These are phyloP conservation scores for Pinus albicaulis DNA, from an alignment of 75 land plant species.

Conservation along the genomic window DNA sequence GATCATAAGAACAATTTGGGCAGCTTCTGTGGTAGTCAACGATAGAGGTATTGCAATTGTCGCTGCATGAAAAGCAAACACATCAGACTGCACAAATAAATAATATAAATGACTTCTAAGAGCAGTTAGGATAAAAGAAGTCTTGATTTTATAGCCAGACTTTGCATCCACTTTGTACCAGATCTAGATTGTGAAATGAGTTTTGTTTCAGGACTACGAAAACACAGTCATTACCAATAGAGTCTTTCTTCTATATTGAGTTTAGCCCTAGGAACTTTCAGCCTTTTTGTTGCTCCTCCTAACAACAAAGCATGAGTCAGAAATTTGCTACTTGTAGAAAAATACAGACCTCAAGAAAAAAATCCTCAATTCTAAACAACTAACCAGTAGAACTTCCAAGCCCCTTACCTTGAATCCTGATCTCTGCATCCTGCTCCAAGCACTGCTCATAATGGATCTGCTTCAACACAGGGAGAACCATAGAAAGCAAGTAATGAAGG, in stretches of 20 bases:
- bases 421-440: slow-evolving; percentile 54
- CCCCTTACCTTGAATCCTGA: slow-evolving; percentile 39
- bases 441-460: slow-evolving; percentile 53
- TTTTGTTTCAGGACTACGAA: neutral
- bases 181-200: neutral
- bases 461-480: slow-evolving; percentile 54
- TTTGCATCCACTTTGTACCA: neutral
- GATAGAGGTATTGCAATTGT: slow-evolving; percentile 84
- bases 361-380: neutral
- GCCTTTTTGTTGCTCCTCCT: slow-evolving; percentile 16
- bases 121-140: neutral
- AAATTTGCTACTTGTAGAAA: neutral
- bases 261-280: slow-evolving; percentile 19
- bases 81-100: neutral
- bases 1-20: slow-evolving; percentile 68
- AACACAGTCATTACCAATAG: slow-evolving; percentile 39
- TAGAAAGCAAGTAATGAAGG: slow-evolving; percentile 32
- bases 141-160: neutral
- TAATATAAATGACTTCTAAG: neutral
- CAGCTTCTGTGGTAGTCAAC: slow-evolving; percentile 89
- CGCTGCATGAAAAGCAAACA: slow-evolving; percentile 37
- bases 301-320: neutral
- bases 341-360: neutral
- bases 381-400: neutral
- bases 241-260: slow-evolving; percentile 36